Percentiles rank a stretch among this genome's conserved stretches.
These are phyloP conservation scores for Debaryomycetaceae sp. DNA, from an alignment of 1,139 yeast genomes.

Conservation along the genomic window DNA sequence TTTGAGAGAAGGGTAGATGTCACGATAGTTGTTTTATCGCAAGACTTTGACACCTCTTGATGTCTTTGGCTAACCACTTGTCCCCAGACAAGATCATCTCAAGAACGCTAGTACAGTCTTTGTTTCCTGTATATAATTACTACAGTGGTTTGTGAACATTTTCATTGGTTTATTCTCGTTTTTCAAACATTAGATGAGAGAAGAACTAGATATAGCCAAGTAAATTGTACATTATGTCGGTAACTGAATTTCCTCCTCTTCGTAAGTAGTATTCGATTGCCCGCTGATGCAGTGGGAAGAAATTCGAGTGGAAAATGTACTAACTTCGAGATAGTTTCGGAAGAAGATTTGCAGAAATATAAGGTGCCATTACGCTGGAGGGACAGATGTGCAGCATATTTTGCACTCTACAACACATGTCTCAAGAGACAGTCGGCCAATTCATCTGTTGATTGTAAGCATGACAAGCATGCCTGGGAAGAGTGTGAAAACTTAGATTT, in stretches of 20 bases:
- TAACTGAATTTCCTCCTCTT: slow-evolving; percentile 50
- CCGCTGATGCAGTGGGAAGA: background rate
- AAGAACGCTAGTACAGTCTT: background rate
- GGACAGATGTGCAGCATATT: slow-evolving; percentile 80
- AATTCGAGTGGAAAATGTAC: slow-evolving; percentile 6
- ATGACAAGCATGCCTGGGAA: slow-evolving; percentile 81
- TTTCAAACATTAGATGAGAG: background rate
- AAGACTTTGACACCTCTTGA: no score
- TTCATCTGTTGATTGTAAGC: slow-evolving; percentile 58
- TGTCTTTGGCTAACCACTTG: no score
- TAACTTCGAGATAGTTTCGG: slow-evolving; percentile 49
- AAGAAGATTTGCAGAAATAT: slow-evolving; percentile 80
- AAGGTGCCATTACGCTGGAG: slow-evolving; percentile 80
- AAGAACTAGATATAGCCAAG: background rate
- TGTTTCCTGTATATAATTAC: slow-evolving; percentile 2
- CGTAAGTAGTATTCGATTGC: slow-evolving; percentile 30
- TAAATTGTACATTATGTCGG: slow-evolving; percentile 26
- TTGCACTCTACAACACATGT: slow-evolving; percentile 54
- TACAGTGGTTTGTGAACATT: slow-evolving; percentile 2
- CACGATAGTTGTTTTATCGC: no score
- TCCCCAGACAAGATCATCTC: background rate
- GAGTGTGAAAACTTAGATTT: slow-evolving; percentile 83
- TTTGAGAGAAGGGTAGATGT: no score
- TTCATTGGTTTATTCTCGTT: slow-evolving; percentile 4
- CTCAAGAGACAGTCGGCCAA: slow-evolving; percentile 47